A percentile compares a stretch with the other conserved stretches of the same genome.
These are phyloP conservation scores for Pulveroboletus sp. DNA, from an alignment of 768 basidiomycete genomes.

Conservation along the genomic window DNA sequence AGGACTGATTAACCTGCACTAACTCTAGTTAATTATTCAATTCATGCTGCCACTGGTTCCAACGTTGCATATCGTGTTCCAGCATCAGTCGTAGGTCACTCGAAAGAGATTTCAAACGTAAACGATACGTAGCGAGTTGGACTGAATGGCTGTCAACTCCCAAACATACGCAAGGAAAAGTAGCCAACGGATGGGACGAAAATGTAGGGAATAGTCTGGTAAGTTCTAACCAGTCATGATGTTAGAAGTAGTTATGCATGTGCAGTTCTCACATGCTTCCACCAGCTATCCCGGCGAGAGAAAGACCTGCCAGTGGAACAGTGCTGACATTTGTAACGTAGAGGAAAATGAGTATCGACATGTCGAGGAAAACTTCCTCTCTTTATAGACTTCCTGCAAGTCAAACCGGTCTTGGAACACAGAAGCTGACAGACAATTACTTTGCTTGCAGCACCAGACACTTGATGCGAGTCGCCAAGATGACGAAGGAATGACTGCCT, in stretches of 20 bases:
- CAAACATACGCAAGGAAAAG: too few relatives aligned
- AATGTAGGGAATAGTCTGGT: neutral
- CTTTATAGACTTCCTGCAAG: constrained; percentile 1
- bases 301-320: constrained; percentile 14
- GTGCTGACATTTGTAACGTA: constrained; percentile 11
- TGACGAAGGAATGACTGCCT: constrained; percentile 16
- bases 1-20: too few relatives aligned
- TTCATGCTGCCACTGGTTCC: neutral
- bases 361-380: constrained; percentile 18
- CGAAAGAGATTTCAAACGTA: neutral
- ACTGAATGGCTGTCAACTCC: neutral
- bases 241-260: neutral
- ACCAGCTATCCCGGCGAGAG: constrained; percentile 21
- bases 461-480: constrained; percentile 7
- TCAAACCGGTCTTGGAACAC: neutral
- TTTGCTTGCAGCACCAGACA: neutral
- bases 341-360: constrained; percentile 13
- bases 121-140: too few relatives aligned
- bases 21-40: neutral
- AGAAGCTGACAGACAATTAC: constrained; percentile 9
- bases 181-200: neutral
- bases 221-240: neutral
- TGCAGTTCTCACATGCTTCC: constrained; percentile 7
- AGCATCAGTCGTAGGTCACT: neutral
- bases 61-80: neutral